A percentile compares a stretch with the other conserved stretches of the same genome.
Conservation (phyloP, 129 eudicot species). For the Centaurea solstitialis region DNA sequence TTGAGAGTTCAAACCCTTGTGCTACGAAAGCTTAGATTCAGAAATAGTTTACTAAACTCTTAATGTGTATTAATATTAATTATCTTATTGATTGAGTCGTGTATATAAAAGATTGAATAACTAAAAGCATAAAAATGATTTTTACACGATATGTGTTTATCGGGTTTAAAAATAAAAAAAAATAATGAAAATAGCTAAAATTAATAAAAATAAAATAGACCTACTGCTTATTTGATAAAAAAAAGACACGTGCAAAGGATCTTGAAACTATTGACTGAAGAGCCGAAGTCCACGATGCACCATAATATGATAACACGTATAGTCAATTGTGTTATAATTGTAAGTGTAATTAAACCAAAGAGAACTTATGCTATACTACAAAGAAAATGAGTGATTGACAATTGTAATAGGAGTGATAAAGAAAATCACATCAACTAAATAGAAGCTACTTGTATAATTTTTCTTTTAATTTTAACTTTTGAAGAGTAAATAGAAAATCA, state of each 20-base stretch:
- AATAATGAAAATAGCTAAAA: no score
- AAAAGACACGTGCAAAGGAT: background rate
- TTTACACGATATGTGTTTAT: no score
- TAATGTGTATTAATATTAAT: no score
- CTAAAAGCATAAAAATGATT: no score
- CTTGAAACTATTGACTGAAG: background rate
- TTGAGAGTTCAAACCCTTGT: no score
- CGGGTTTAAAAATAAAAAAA: no score
- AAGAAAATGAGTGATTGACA: background rate
- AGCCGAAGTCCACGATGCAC: background rate
- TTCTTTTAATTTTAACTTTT: background rate
- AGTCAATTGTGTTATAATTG: background rate
- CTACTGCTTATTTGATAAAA: background rate
- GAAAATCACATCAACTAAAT: background rate
- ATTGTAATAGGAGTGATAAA: background rate
- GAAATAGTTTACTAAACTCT: no score
- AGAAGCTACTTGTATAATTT: no score
- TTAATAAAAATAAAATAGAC: background rate
- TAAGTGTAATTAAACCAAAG: background rate
- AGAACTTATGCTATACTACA: background rate
- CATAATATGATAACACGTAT: background rate
- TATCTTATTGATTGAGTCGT: no score
- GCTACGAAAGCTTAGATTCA: no score
- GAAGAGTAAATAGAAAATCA: background rate
- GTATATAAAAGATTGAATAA: no score